A percentile compares a stretch with the other conserved stretches of the same genome.
These are phyloP conservation scores for Tolypocladium nubicola DNA, from an alignment of 2,329 filamentous ascomycete species.

Conservation along the genomic window DNA sequence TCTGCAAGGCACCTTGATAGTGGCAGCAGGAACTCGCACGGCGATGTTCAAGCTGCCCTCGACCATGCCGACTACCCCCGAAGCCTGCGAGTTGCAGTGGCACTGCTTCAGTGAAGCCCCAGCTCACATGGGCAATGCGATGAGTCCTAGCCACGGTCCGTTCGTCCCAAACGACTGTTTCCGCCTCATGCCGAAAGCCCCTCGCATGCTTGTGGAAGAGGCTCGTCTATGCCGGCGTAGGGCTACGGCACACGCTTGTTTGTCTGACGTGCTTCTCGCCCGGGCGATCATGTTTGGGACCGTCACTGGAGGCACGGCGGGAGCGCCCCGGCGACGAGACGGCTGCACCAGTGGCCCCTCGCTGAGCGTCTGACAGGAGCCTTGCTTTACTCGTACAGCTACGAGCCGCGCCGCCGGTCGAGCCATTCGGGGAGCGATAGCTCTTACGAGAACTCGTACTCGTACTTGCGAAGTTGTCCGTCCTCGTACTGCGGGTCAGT, in stretches of 20 bases:
- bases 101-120: background rate
- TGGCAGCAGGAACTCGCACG: background rate
- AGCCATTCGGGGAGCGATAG: background rate
- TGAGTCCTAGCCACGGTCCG: background rate
- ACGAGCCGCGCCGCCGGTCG: background rate
- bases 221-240: background rate
- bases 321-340: background rate
- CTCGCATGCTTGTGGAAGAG: background rate
- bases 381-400: fast-evolving
- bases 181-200: background rate
- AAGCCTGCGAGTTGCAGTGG: background rate
- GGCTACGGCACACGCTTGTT: background rate
- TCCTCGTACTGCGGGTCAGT: background rate
- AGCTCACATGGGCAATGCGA: background rate
- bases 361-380: background rate
- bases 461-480: no score
- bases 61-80: no score
- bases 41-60: background rate
- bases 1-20: background rate
- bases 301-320: background rate
- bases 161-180: no score
- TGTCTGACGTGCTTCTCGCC: no score
- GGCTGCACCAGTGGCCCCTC: background rate
- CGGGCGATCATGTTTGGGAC: background rate
- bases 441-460: no score